phyloP scores from a whole-genome alignment of 805 yeast genomes.

The Phaffomyces thermotolerans region DNA sequence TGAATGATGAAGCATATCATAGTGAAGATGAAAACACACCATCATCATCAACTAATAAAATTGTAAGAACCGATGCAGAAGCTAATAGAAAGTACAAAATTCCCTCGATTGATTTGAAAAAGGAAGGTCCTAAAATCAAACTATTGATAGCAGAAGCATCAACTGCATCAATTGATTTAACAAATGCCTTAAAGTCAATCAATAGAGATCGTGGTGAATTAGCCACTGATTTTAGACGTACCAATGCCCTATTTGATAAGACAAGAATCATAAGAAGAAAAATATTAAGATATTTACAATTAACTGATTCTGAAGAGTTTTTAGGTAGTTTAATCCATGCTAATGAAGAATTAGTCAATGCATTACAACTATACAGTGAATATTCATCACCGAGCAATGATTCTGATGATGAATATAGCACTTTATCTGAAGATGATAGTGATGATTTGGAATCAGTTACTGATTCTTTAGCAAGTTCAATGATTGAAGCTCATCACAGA shows the following conservation, averaged over 20 bases:
- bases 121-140: constrained; percentile 68
- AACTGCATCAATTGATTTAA: constrained; percentile 62
- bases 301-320: constrained; percentile 76
- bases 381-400: constrained; percentile 35
- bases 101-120: constrained; percentile 59
- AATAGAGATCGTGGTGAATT: constrained; percentile 38
- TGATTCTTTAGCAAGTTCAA: constrained; percentile 22
- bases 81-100: constrained; percentile 47
- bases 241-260: constrained; percentile 61
- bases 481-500: constrained; percentile 21
- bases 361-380: constrained; percentile 63
- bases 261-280: constrained; percentile 72
- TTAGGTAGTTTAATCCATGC: constrained; percentile 84
- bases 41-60: constrained; percentile 25
- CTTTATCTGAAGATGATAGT: constrained; percentile 29
- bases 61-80: constrained; percentile 17
- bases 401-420: constrained; percentile 34
- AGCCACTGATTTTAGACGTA: constrained; percentile 57
- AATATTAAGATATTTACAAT: constrained; percentile 75
- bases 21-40: constrained; percentile 23
- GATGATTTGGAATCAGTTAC: constrained; percentile 23
- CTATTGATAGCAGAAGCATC: constrained; percentile 67
- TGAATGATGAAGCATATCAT: constrained; percentile 47
- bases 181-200: constrained; percentile 44
- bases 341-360: constrained; percentile 79